Conservation (phyloP, 1,284 basidiomycete species). For the Malassezia restricta region DNA sequence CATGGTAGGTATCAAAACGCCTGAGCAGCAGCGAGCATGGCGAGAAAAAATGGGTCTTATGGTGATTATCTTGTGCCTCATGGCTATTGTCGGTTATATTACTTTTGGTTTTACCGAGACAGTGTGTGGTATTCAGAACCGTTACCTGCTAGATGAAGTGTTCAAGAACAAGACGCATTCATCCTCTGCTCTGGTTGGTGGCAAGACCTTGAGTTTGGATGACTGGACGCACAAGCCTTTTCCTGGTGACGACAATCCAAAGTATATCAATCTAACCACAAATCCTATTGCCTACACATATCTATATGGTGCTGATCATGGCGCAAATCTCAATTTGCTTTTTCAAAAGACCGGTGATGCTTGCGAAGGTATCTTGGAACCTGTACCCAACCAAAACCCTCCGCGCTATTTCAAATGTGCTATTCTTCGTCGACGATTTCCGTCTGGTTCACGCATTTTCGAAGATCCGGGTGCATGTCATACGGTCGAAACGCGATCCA, state of each 20-base stretch:
- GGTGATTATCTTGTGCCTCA: slow-evolving; percentile 63
- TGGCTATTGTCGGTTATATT: slow-evolving; percentile 90
- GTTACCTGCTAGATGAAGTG: slow-evolving; percentile 2
- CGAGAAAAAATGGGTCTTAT: slow-evolving; percentile 95
- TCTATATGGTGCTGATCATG: slow-evolving; percentile 51
- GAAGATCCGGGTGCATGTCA: not conserved
- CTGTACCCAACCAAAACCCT: slow-evolving; percentile 34
- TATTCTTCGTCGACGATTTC: slow-evolving; percentile 63
- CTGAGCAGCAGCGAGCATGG: slow-evolving; percentile 91
- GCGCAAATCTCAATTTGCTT: slow-evolving; percentile 61
- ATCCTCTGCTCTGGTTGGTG: slow-evolving; percentile 47
- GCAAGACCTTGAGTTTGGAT: slow-evolving; percentile 80
- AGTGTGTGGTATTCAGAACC: slow-evolving; percentile 62
- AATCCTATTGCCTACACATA: slow-evolving; percentile 72
- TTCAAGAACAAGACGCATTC: not conserved
- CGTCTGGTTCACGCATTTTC: slow-evolving; percentile 47
- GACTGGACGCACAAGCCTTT: slow-evolving; percentile 52
- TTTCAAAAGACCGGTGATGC: slow-evolving; percentile 82
- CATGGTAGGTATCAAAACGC: slow-evolving; percentile 64
- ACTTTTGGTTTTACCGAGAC: slow-evolving; percentile 96
- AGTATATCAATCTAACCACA: slow-evolving; percentile 50
- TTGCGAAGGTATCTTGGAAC: slow-evolving; percentile 61
- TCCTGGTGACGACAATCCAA: not conserved
- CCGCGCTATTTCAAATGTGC: slow-evolving; percentile 94
- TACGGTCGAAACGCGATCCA: not conserved